Percentiles rank a stretch among this genome's conserved stretches.
These are phyloP conservation scores for Oryza punctata DNA, from an alignment of 176 grass and related monocot species.

Conservation along the genomic window DNA sequence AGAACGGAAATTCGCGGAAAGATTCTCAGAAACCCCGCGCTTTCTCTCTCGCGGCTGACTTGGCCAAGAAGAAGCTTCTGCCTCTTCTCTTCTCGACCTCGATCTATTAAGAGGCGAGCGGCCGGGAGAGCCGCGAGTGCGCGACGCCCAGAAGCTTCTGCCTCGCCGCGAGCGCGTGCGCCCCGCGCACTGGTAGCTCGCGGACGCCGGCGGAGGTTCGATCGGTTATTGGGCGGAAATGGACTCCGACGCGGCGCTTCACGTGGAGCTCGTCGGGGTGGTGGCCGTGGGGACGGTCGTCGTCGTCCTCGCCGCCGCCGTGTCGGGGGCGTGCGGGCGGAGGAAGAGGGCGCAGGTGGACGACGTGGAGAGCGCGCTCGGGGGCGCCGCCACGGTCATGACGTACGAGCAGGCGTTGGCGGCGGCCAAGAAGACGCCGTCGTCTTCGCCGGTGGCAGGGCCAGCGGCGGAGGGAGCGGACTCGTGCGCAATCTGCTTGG, in stretches of 20 bases:
- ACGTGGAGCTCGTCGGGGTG: slow-evolving; percentile 30
- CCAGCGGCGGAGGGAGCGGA: not conserved
- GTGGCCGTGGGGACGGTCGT: not conserved
- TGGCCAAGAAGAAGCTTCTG: too few relatives aligned
- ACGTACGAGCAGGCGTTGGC: slow-evolving; percentile 31
- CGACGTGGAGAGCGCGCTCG: slow-evolving; percentile 44
- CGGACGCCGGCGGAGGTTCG: not conserved
- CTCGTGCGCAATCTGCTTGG: slow-evolving; percentile 27
- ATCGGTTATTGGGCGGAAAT: not conserved
- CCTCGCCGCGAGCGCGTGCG: too few relatives aligned
- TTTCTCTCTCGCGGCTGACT: too few relatives aligned
- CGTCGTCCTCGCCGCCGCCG: not conserved
- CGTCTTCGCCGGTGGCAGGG: not conserved
- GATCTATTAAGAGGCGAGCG: too few relatives aligned
- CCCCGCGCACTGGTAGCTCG: too few relatives aligned
- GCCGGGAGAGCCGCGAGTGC: too few relatives aligned
- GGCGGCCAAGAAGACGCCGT: not conserved
- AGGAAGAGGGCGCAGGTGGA: too few relatives aligned
- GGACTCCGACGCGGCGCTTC: not conserved
- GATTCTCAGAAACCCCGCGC: too few relatives aligned
- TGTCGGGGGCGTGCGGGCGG: not conserved
- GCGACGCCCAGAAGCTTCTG: too few relatives aligned
- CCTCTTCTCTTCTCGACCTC: too few relatives aligned
- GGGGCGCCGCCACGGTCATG: not conserved
- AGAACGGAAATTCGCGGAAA: too few relatives aligned